Evolutionary conservation across 2,329 filamentous ascomycete species (phyloP), one percentile per base, ranked within the genome.

Genomic region (Pseudovirgaria hyperparasitica): DNA sequence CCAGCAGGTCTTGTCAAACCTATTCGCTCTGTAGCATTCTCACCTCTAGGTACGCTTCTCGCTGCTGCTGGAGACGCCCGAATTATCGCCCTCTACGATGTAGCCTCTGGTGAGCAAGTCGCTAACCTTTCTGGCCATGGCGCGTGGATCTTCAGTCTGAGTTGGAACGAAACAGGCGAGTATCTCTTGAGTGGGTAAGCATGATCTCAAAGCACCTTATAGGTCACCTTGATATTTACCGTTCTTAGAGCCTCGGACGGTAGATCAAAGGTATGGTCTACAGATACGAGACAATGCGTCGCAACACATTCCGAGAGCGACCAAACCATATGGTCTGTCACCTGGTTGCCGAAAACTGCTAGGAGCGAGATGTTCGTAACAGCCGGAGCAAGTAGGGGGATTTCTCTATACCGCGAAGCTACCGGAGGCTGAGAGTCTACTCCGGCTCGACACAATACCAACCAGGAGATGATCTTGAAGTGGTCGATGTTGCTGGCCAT

Each of bases 231-330:
- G 19, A 25, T 42, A 30, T 38, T 26, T 12, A 6, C 4, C 9
- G 5, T 2, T 6, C 4, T 9, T 31, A 72, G 68, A 25, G 75
- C 80, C 2, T 84, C 92, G 52, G 86, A 96, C 47, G 87, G 90
- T 19, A 94, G 92, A 54, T 82, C 81, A 34, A 94, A 93, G 56
- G 81, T 96, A 16, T 98, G 90, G 90, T 87, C 82, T 16, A 71
- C 94, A 32, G 85, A 93, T 43, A 71, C 76, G 18, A 70, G 74
- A 30, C 66, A 67, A 4, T 96, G 90, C 48, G 90, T 98, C 23
- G 85, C 87, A 9, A 98, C 90, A 7, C 84, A 93, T 50, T 86
- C 78, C 31, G 86, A 96, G 59, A 85, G 82, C 5, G 86, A 56
- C 20, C 53, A 52, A 35, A 45, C 49, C 1, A 31, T 57, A 7